These are phyloP conservation scores for Royoungia palumana DNA, from an alignment of 768 basidiomycete genomes.

Conservation along the genomic window DNA sequence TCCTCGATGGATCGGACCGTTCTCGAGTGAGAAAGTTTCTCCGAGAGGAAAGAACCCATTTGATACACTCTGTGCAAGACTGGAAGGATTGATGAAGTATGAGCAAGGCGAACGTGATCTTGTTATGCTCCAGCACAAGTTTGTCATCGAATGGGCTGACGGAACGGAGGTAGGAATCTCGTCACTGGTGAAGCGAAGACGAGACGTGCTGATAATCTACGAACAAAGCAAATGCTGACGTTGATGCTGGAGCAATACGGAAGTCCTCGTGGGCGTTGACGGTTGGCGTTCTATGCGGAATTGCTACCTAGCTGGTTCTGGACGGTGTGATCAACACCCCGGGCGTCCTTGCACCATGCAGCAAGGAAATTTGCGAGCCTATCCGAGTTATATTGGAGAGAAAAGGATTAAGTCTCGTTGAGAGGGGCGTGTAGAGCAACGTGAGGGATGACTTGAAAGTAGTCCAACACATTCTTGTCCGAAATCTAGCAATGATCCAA, in stretches of 20 bases:
- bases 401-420: conserved; percentile 72
- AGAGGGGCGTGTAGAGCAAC: conserved; percentile 57
- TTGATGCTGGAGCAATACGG: conserved; percentile 92
- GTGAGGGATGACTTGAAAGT: too few relatives aligned
- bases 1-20: conserved; percentile 89
- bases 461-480: too few relatives aligned
- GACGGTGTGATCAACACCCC: conserved; percentile 77
- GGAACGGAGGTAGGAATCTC: conserved; percentile 55
- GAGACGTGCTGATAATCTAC: conserved; percentile 1
- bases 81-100: conserved; percentile 93
- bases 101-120: conserved; percentile 89
- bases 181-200: neutral
- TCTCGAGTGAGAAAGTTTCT: conserved; percentile 64
- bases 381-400: conserved; percentile 63
- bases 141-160: conserved; percentile 85
- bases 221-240: conserved; percentile 72
- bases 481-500: too few relatives aligned
- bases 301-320: conserved; percentile 87
- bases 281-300: conserved; percentile 92
- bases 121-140: conserved; percentile 98
- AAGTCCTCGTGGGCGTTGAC: conserved; percentile 72
- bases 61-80: conserved; percentile 87
- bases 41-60: conserved; percentile 75
- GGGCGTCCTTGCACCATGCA: conserved; percentile 86
- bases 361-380: conserved; percentile 77